Evolutionary conservation across 2,329 filamentous ascomycete genomes (phyloP).

Genomic region (Thielaviopsis musarum): DNA sequence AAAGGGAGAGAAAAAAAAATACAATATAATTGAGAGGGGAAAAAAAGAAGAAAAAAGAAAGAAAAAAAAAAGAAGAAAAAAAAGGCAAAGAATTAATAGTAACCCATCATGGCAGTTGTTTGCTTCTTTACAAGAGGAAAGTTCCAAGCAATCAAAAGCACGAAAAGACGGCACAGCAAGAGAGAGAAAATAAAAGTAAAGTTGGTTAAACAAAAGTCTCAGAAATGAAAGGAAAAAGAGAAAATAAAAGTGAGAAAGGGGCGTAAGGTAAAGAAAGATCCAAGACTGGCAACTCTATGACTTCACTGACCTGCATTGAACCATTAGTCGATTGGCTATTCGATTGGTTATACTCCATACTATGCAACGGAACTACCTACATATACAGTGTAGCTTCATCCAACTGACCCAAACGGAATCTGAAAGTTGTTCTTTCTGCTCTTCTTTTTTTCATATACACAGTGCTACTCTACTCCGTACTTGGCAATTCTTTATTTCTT

Average conservation of each 20-base stretch:
- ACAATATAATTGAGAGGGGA: background rate
- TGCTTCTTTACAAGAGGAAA: no score
- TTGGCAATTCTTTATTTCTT: no score
- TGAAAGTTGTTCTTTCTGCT: no score
- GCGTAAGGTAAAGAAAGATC: slow-evolving; percentile 7
- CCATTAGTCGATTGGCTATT: no score
- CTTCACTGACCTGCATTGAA: no score
- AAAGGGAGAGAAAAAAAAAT: background rate
- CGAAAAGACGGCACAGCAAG: background rate
- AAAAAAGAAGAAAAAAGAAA: background rate
- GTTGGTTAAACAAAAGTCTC: no score
- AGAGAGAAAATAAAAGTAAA: background rate
- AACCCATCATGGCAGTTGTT: background rate
- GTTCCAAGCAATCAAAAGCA: no score
- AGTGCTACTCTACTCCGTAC: no score
- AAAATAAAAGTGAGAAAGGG: slow-evolving; percentile 14
- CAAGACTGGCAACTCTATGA: no score
- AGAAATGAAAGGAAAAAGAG: slow-evolving; percentile 9
- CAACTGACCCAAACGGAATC: background rate
- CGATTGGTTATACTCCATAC: no score
- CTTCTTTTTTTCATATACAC: no score
- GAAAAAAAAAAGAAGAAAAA: background rate
- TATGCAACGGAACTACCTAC: background rate
- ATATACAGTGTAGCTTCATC: no score
- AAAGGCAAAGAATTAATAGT: background rate